Evolutionary conservation across 2,329 filamentous ascomycete genomes (phyloP), one percentile per base, ranked within the genome.

Genomic region (Myriangium duriaei): DNA sequence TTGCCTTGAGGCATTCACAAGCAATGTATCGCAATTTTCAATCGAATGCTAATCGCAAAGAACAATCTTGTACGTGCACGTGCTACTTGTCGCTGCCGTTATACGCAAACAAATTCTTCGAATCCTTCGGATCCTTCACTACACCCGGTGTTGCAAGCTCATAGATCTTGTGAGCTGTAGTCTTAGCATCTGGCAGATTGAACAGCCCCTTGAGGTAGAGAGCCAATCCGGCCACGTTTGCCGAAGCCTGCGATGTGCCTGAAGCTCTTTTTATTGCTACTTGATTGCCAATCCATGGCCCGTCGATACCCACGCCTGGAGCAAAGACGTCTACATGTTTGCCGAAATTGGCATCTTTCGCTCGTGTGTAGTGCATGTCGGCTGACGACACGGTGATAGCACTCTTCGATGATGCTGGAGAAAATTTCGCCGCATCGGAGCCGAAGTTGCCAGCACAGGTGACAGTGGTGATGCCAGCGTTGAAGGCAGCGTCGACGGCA

Each of bases 191-290:
- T n/a, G n/a, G n/a, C n/a, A n/a, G n/a, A n/a, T n/a, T n/a, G n/a
- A n/a, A n/a, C n/a, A 43, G 34, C 17, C 36, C 41, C 18, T 43
- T 39, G 30, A 43, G 60, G 57, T 81, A 82, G 31, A 74, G 76
- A n/a, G 74, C 74, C 5, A 82, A 63, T 34, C 79, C 79, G 32
- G 73, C 70, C 39, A 82, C 68, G 52, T 81, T 77, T 1, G 78
- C 78, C 10, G 69, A 69, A 24, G 78, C 76, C 73, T 77, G 77
- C 26, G 68, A 74, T 4, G 76, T 79, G 26, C 74, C 75, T 12
- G 62, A 67, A 48, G 74, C 62, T 19, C 49, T 61, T 32, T 56
- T 57, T 51, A 52, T 65, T 13, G 68, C 62, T 13, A 58, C 67
- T 26, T 51, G 57, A 32, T 50, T 51, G 26, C 62, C 60, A 39